These are phyloP conservation scores for Apium graveolens DNA, from an alignment of 129 eudicot genomes.

Conservation along the genomic window DNA sequence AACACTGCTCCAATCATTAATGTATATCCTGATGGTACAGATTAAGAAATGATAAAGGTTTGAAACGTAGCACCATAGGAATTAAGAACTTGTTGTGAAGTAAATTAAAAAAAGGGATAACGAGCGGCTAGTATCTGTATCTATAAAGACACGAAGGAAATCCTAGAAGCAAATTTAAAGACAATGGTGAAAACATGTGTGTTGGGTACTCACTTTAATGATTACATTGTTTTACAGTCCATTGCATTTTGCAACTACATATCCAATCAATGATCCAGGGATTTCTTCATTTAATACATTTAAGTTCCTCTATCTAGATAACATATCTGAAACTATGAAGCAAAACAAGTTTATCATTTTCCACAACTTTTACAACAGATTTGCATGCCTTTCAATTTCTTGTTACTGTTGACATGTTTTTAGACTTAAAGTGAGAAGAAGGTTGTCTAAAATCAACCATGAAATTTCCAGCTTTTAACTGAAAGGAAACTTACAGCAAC, in stretches of 20 bases:
- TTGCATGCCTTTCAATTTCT: neutral
- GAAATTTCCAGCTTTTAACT: neutral
- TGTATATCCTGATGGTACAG: neutral
- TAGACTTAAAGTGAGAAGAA: neutral
- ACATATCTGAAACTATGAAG: neutral
- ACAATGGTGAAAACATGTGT: neutral
- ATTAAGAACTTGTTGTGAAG: neutral
- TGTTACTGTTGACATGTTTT: neutral
- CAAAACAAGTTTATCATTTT: neutral
- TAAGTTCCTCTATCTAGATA: neutral
- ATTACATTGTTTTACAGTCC: neutral
- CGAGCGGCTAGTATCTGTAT: neutral
- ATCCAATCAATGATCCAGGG: neutral
- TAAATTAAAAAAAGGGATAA: neutral
- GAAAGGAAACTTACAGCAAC: neutral
- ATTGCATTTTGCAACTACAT: neutral
- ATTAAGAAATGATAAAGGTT: neutral
- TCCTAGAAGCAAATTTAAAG: neutral
- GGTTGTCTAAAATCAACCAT: neutral
- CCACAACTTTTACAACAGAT: neutral
- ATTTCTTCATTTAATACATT: neutral
- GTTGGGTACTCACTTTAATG: neutral
- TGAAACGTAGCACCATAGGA: neutral
- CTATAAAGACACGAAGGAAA: neutral
- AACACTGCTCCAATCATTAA: neutral